phyloP scores from a whole-genome alignment of 2,329 filamentous ascomycete species.

The Beauveria sp. region DNA sequence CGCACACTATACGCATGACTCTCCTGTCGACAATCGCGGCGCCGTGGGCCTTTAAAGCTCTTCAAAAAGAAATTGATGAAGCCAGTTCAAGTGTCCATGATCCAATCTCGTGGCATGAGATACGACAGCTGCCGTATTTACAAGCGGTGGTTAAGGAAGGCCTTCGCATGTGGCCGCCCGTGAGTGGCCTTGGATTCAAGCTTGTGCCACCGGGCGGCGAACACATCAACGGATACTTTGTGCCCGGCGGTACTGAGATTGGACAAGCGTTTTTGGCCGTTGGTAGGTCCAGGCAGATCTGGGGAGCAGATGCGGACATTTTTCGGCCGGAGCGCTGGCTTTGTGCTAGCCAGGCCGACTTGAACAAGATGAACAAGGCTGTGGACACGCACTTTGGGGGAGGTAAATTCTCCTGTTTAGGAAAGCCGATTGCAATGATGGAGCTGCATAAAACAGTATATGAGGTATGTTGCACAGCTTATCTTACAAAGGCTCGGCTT shows the following conservation, averaged over 20 bases:
- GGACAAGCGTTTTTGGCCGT: conserved; percentile 49
- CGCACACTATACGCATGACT: conserved; percentile 43
- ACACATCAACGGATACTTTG: conserved; percentile 40
- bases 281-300: conserved; percentile 38
- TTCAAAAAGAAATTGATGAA: conserved; percentile 36
- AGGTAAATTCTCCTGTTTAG: conserved; percentile 38
- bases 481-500: no score
- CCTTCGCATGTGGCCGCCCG: conserved; percentile 48
- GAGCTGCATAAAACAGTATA: conserved; percentile 41
- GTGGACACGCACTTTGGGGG: conserved; percentile 38
- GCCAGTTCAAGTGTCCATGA: conserved; percentile 31
- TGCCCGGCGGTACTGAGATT: conserved; percentile 44
- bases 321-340: conserved; percentile 51
- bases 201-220: conserved; percentile 44
- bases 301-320: conserved; percentile 43
- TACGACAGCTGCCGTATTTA: conserved; percentile 43
- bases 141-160: conserved; percentile 50
- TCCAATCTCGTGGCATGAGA: conserved; percentile 37
- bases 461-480: conserved; percentile 28
- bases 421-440: conserved; percentile 39
- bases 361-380: conserved; percentile 27
- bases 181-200: conserved; percentile 45
- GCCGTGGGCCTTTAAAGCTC: conserved; percentile 29
- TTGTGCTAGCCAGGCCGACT: conserved; percentile 23
- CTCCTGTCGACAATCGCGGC: conserved; percentile 43